phyloP scores from a whole-genome alignment of 75 land plant species.

The Selaginella tamariscina region DNA sequence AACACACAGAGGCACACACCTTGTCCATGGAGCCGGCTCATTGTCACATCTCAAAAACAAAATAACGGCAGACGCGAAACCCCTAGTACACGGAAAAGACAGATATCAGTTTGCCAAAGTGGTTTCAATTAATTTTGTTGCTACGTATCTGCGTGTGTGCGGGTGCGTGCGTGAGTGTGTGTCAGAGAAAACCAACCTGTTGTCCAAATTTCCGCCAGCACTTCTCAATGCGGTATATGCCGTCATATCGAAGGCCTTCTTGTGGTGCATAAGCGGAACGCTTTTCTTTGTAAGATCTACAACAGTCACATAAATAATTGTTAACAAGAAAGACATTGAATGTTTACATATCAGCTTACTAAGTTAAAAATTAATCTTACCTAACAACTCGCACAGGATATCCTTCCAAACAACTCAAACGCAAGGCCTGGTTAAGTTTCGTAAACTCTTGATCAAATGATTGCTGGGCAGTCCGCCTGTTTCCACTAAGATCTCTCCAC shows the following conservation, averaged over 20 bases:
- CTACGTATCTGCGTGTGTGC: too few relatives aligned
- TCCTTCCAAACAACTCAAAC: conserved; percentile 13
- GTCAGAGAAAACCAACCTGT: too few relatives aligned
- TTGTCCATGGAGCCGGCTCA: conserved; percentile 98
- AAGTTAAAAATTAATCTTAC: not conserved
- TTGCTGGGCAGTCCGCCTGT: conserved; percentile 60
- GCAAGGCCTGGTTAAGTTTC: conserved; percentile 49
- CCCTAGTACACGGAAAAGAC: conserved; percentile 33
- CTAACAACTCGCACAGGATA: conserved; percentile 14
- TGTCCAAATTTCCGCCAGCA: conserved; percentile 82
- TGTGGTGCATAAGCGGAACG: conserved; percentile 91
- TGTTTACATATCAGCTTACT: not conserved
- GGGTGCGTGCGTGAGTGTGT: too few relatives aligned
- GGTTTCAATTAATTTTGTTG: too few relatives aligned
- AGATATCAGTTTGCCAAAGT: too few relatives aligned
- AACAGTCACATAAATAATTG: too few relatives aligned
- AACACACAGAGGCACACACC: conserved; percentile 31
- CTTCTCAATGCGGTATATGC: conserved; percentile 82
- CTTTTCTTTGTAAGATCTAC: conserved; percentile 81
- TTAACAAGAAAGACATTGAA: too few relatives aligned
- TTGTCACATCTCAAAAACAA: conserved; percentile 93
- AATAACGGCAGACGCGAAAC: conserved; percentile 62
- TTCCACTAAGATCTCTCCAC: conserved; percentile 92
- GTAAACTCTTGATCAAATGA: conserved; percentile 78
- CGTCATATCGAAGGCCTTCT: conserved; percentile 78